These are phyloP conservation scores for Berkeleyomyces basicola DNA, from an alignment of 2,329 filamentous ascomycete genomes.

Conservation along the genomic window DNA sequence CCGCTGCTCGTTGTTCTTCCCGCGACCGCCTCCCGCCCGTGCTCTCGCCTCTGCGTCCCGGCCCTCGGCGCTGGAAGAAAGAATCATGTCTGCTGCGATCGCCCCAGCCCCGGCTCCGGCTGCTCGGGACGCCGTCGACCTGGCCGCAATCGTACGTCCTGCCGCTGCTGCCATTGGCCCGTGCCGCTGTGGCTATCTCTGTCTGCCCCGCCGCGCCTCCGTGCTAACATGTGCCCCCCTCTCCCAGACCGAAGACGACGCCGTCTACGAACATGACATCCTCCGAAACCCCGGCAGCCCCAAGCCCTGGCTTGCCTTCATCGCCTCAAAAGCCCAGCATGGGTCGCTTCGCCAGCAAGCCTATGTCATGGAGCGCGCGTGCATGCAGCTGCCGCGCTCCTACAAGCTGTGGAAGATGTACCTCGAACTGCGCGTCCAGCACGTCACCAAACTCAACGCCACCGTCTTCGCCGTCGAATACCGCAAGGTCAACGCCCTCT, in stretches of 20 bases:
- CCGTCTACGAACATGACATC: slow-evolving; percentile 91
- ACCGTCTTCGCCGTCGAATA: slow-evolving; percentile 66
- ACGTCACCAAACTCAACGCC: slow-evolving; percentile 68
- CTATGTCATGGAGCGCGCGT: slow-evolving; percentile 76
- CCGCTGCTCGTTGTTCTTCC: no score
- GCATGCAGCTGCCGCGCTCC: slow-evolving; percentile 73
- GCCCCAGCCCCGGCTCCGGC: not conserved
- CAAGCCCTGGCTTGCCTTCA: slow-evolving; percentile 91
- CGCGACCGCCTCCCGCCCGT: not conserved
- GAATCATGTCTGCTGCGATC: slow-evolving; percentile 8
- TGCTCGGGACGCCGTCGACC: slow-evolving; percentile 19
- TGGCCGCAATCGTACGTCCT: slow-evolving; percentile 32
- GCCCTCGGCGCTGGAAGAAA: not conserved
- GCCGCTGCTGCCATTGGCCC: not conserved
- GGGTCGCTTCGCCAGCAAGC: slow-evolving; percentile 75
- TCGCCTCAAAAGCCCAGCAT: slow-evolving; percentile 77
- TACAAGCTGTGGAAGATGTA: slow-evolving; percentile 99
- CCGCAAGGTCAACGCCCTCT: slow-evolving; percentile 85
- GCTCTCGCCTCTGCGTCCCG: not conserved
- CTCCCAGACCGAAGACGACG: slow-evolving; percentile 62
- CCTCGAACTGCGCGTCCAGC: slow-evolving; percentile 65
- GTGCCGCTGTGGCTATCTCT: no score
- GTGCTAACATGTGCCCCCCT: slow-evolving; percentile 14
- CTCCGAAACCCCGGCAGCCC: slow-evolving; percentile 69
- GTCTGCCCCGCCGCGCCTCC: not conserved